phyloP scores from a whole-genome alignment of 352 stramenopile species.

The Nothophytophthora sp. region DNA sequence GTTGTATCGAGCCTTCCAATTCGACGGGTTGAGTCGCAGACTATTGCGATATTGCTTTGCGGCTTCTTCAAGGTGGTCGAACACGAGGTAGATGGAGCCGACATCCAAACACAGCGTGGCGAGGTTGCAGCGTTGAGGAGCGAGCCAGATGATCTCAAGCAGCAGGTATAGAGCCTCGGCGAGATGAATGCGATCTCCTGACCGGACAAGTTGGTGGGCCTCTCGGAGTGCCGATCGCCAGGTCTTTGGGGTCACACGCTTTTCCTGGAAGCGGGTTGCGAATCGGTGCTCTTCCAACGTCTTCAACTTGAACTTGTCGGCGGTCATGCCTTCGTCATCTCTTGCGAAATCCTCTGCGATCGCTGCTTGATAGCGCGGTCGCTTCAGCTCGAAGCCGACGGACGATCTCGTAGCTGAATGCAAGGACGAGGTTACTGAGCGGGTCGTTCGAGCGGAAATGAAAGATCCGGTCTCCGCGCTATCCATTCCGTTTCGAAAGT shows the following conservation, averaged over 20 bases:
- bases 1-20: slow-evolving; percentile 57
- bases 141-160: slow-evolving; percentile 52
- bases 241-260: slow-evolving; percentile 40
- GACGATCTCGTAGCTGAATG: not conserved
- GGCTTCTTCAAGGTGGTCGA: slow-evolving; percentile 54
- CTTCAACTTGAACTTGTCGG: slow-evolving; percentile 33
- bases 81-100: slow-evolving; percentile 57
- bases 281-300: slow-evolving; percentile 61
- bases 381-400: slow-evolving; percentile 12
- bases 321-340: slow-evolving; percentile 3
- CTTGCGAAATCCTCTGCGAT: slow-evolving; percentile 11
- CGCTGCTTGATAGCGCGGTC: slow-evolving; percentile 9
- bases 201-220: slow-evolving; percentile 28
- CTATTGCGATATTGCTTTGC: slow-evolving; percentile 47
- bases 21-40: slow-evolving; percentile 31
- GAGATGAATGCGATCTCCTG: slow-evolving; percentile 31
- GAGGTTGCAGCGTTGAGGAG: slow-evolving; percentile 32
- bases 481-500: not conserved
- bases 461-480: slow-evolving; percentile 20
- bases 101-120: slow-evolving; percentile 45
- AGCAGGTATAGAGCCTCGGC: slow-evolving; percentile 57
- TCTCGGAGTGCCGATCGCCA: slow-evolving; percentile 34
- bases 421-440: slow-evolving; percentile 14
- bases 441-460: slow-evolving; percentile 17
- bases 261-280: slow-evolving; percentile 50